Evolutionary conservation across 2,329 filamentous ascomycete species (phyloP).

Genomic region (Pleoardoris graminearum): DNA sequence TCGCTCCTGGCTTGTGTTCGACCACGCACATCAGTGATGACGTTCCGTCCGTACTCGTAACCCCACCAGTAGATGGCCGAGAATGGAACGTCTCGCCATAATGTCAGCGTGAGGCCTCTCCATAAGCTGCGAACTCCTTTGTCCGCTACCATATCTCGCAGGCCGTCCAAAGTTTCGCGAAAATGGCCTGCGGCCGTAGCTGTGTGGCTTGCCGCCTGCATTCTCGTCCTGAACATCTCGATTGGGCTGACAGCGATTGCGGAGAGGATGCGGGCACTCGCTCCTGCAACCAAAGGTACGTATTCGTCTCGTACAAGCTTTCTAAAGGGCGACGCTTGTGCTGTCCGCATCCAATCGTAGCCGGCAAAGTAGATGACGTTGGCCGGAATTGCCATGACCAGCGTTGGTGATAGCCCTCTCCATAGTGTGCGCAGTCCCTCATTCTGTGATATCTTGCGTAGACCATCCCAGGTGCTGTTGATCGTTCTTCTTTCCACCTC

Average conservation of each 20-base stretch:
- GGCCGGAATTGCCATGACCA: conserved; percentile 89
- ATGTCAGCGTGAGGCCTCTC: conserved; percentile 84
- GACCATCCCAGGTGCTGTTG: conserved; percentile 86
- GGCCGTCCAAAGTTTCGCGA: conserved; percentile 72
- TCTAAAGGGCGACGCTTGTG: conserved; percentile 71
- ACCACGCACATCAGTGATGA: conserved; percentile 68
- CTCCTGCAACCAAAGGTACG: conserved; percentile 78
- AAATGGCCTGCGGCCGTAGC: conserved; percentile 66
- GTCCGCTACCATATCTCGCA: conserved; percentile 76
- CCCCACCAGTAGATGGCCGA: conserved; percentile 98
- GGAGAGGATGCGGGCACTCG: conserved; percentile 75
- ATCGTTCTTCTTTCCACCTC: conserved; percentile 82
- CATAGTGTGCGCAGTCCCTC: conserved; percentile 86
- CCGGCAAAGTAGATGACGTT: conserved; percentile 99
- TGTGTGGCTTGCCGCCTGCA: conserved; percentile 71
- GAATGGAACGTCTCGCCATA: conserved; percentile 97
- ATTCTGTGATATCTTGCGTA: conserved; percentile 92
- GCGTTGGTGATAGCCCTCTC: conserved; percentile 90
- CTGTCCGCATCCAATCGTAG: conserved; percentile 89
- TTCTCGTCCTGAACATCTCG: conserved; percentile 89
- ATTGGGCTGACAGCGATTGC: conserved; percentile 85
- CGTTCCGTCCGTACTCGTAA: conserved; percentile 80
- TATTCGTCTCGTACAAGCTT: conserved; percentile 63
- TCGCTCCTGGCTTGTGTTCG: conserved; percentile 48
- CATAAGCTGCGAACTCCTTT: conserved; percentile 83